Base-by-base conservation (phyloP, 2,329 filamentous ascomycete genomes). In the Colletotrichum australisinense region DNA sequence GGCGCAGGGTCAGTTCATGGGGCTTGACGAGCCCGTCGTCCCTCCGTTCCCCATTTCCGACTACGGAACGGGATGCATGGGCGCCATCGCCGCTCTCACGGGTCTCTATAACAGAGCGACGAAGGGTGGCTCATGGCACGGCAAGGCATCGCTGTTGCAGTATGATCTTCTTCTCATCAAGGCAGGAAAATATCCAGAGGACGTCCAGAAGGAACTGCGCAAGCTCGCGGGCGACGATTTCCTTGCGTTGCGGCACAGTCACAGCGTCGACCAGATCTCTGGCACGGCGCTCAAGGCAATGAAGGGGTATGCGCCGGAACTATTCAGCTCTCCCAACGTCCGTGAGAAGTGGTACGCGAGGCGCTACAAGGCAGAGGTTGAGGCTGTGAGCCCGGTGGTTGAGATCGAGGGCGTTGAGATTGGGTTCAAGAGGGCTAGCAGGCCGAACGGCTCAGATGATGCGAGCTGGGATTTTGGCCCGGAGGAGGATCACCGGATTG, bases 51-150 rank as follows among this genome's bases (percentile, higher is more conserved):
- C 89, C 35, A 90, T 91, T 75, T 90, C 87, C 26, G 89, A 90
- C 81, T 94, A 94, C 77, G 92, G 92, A 52, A 94, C 92, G 0
- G 93, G 92, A 35, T 93, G 91, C 78, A 91, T 93, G 83, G 93
- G 92, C 4, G 90, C 91, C 57, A 91, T 93, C 76, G 90, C 92
- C 4, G 92, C 92, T 0, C 80, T 94, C 46, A 86, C 87, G 0
- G 92, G 91, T 1, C 84, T 94, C 9, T 91, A 90, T 77, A 87
- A 88, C 76, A 87, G 93, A 38, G 89, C 92, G 0, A 90, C 87
- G 9, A 80, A 83, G 14, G 92, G 92, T 22, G 92, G 92, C 1
- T 93, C 90, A 1, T 93, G 92, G 85, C 85, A 91, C 71, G 91
- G 91, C 60, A 90, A 88, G 65, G 89, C 88, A 0, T 92, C 90